Conservation (phyloP, 331 rosid species). For the Dryas integrifolia region DNA sequence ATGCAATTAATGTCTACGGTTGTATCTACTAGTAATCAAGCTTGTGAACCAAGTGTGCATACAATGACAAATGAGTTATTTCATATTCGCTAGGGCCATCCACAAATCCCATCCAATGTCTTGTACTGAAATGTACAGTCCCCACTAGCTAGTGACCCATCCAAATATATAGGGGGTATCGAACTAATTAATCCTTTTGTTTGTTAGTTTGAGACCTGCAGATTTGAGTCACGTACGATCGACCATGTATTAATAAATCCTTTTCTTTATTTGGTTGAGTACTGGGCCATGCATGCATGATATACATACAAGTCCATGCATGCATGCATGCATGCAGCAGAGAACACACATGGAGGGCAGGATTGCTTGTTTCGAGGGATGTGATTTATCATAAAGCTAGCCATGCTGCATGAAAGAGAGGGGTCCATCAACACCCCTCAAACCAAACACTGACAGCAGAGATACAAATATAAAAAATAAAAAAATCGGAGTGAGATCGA, state of each 20-base stretch:
- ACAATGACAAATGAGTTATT: too few species aligned
- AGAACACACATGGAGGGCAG: conserved; percentile 21
- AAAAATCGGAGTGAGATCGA: neutral
- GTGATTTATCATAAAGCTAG: conserved; percentile 30
- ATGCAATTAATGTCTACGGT: too few species aligned
- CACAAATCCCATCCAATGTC: too few species aligned
- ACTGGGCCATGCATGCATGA: neutral
- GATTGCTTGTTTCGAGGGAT: conserved; percentile 32
- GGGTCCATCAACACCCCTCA: conserved; percentile 8
- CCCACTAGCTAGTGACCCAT: too few species aligned
- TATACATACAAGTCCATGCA: too few species aligned
- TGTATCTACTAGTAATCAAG: too few species aligned
- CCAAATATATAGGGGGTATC: too few species aligned
- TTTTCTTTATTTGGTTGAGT: too few species aligned
- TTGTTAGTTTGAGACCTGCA: neutral
- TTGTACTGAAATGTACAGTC: too few species aligned
- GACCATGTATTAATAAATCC: too few species aligned
- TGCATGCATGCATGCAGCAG: neutral
- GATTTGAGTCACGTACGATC: neutral
- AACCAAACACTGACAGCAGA: neutral
- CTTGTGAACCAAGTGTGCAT: too few species aligned
- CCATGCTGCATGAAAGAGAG: conserved; percentile 4
- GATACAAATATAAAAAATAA: neutral
- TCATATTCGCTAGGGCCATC: too few species aligned
- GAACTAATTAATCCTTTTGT: neutral